Evolutionary conservation across 2,329 filamentous ascomycete species (phyloP).

Genomic region (Sporothrix luriei): DNA sequence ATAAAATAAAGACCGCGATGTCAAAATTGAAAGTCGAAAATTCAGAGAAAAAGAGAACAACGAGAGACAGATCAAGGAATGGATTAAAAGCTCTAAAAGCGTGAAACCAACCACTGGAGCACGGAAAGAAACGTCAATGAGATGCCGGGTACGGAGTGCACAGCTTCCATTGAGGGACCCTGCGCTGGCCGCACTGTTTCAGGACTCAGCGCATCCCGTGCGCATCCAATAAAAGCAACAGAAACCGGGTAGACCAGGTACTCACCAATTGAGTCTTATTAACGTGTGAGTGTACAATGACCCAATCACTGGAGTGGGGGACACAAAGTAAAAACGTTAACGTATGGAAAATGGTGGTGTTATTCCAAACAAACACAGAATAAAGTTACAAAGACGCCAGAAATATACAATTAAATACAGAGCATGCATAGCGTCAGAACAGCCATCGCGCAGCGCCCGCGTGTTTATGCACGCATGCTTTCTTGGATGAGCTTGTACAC

Average conservation of each 20-base stretch:
- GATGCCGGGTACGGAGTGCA: background rate
- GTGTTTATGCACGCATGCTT: conserved; percentile 54
- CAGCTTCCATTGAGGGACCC: conserved; percentile 25
- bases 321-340: no score
- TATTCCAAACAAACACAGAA: background rate
- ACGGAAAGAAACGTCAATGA: conserved; percentile 15
- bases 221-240: conserved; percentile 17
- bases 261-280: background rate
- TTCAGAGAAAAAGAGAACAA: no score
- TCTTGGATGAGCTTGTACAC: conserved; percentile 82
- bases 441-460: background rate
- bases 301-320: background rate
- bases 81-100: background rate
- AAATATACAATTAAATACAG: conserved; percentile 10
- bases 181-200: conserved; percentile 27
- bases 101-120: background rate
- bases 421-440: background rate
- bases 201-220: conserved; percentile 25
- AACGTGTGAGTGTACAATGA: background rate
- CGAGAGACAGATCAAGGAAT: background rate
- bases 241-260: background rate
- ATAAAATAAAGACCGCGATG: background rate
- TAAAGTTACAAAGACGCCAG: background rate
- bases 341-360: background rate
- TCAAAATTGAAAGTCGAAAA: background rate